These are phyloP conservation scores for Exophiala xenobiotica DNA, from an alignment of 2,329 filamentous ascomycete genomes.

Conservation along the genomic window DNA sequence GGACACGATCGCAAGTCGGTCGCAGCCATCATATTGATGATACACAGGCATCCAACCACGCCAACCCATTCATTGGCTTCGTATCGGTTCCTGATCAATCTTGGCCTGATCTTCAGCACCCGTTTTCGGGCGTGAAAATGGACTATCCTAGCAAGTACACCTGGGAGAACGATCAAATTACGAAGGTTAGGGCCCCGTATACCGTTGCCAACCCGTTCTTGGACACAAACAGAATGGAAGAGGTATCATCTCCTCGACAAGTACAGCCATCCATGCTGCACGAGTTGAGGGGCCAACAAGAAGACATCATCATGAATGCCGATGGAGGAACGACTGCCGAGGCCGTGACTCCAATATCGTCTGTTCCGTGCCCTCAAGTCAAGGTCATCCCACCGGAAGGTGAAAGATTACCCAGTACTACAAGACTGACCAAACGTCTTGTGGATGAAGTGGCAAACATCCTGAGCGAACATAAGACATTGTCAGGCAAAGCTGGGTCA, in stretches of 20 bases:
- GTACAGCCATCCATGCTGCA: constrained; percentile 1
- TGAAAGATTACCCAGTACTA: not conserved
- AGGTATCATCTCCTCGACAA: constrained; percentile 10
- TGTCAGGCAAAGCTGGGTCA: constrained; percentile 2
- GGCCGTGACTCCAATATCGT: not conserved
- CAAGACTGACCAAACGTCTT: constrained; percentile 7
- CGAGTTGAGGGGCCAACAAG: constrained; percentile 13
- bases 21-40: constrained; percentile 2
- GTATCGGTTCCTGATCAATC: not conserved
- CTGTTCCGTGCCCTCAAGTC: constrained; percentile 6
- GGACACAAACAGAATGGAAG: constrained; percentile 10
- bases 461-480: constrained; percentile 5
- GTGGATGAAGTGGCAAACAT: constrained; percentile 21
- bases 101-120: not conserved
- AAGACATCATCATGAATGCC: constrained; percentile 16
- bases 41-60: not conserved
- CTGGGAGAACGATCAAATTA: constrained; percentile 2
- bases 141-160: constrained; percentile 2
- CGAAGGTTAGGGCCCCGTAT: constrained; percentile 4
- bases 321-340: constrained; percentile 8
- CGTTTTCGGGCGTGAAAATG: not conserved
- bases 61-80: constrained; percentile 4
- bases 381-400: constrained; percentile 12
- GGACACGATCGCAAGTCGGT: constrained; percentile 8
- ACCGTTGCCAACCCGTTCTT: constrained; percentile 16